These are phyloP conservation scores for Phytopythium vexans DNA, from an alignment of 352 stramenopile species.

Conservation along the genomic window DNA sequence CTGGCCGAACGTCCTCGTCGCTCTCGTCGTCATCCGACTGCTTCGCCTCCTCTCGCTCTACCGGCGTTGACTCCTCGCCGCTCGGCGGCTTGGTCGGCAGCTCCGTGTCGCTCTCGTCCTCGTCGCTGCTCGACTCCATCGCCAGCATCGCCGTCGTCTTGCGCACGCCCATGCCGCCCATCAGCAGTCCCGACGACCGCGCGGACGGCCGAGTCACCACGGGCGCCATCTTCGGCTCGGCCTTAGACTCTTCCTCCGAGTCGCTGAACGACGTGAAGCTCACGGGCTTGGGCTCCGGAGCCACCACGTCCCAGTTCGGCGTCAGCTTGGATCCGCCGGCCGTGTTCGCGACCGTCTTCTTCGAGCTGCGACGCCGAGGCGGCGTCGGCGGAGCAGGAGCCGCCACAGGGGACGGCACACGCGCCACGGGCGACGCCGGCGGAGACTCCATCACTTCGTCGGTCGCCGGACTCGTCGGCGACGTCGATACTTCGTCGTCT, in stretches of 20 bases:
- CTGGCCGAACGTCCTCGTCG: slow-evolving; percentile 8
- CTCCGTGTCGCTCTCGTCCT: slow-evolving; percentile 52
- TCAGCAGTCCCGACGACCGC: slow-evolving; percentile 36
- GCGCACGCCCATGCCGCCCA: slow-evolving; percentile 58
- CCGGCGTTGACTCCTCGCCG: slow-evolving; percentile 22
- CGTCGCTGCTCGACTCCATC: slow-evolving; percentile 80
- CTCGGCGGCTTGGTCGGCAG: slow-evolving; percentile 54
- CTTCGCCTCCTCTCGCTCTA: slow-evolving; percentile 12
- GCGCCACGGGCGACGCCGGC: neutral
- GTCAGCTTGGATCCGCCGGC: slow-evolving; percentile 29
- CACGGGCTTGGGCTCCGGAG: slow-evolving; percentile 50
- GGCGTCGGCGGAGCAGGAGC: slow-evolving; percentile 23
- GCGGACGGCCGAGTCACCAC: slow-evolving; percentile 38
- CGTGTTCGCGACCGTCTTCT: slow-evolving; percentile 5
- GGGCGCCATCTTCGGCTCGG: slow-evolving; percentile 48
- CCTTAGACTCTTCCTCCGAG: slow-evolving; percentile 80
- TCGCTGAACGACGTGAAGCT: slow-evolving; percentile 88
- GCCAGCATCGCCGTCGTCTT: slow-evolving; percentile 68
- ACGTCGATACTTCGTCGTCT: slow-evolving; percentile 17
- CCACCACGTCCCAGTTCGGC: slow-evolving; percentile 75
- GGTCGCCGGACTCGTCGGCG: slow-evolving; percentile 5
- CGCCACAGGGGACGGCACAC: slow-evolving; percentile 8
- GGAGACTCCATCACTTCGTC: slow-evolving; percentile 11
- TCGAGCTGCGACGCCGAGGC: slow-evolving; percentile 1
- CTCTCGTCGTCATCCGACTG: slow-evolving; percentile 15